phyloP scores from a whole-genome alignment of 768 basidiomycete genomes.

The Hypholoma sublateritium region DNA sequence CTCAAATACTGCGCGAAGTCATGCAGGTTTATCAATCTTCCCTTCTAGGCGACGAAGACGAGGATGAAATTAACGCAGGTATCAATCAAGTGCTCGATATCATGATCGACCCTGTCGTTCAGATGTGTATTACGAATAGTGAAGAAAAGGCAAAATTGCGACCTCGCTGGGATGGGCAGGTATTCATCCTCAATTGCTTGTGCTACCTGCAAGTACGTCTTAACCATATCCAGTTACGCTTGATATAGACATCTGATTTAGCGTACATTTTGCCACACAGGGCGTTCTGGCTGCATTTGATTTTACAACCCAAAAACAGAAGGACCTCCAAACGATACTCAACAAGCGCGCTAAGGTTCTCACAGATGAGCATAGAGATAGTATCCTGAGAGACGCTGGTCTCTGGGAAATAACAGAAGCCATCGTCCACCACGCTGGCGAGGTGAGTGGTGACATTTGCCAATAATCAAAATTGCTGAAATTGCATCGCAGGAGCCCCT shows the following conservation, averaged over 20 bases:
- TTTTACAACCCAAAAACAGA: conserved; percentile 65
- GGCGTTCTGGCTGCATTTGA: conserved; percentile 63
- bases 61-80: conserved; percentile 36
- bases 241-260: neutral
- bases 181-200: conserved; percentile 87
- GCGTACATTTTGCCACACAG: conserved; percentile 31
- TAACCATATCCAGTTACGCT: neutral
- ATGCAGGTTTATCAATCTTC: conserved; percentile 89
- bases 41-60: conserved; percentile 64
- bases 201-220: conserved; percentile 73
- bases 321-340: conserved; percentile 56
- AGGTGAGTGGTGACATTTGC: conserved; percentile 30
- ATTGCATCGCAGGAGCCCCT: conserved; percentile 54
- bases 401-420: conserved; percentile 46
- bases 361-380: conserved; percentile 76
- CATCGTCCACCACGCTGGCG: conserved; percentile 35
- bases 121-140: conserved; percentile 67
- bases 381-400: conserved; percentile 55
- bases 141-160: conserved; percentile 59
- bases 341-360: conserved; percentile 62
- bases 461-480: neutral
- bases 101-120: conserved; percentile 81
- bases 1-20: conserved; percentile 83
- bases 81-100: conserved; percentile 79
- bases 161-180: conserved; percentile 74